Evolutionary conservation across 2,329 filamentous ascomycete genomes (phyloP).

Genomic region (Tothia fuscella): DNA sequence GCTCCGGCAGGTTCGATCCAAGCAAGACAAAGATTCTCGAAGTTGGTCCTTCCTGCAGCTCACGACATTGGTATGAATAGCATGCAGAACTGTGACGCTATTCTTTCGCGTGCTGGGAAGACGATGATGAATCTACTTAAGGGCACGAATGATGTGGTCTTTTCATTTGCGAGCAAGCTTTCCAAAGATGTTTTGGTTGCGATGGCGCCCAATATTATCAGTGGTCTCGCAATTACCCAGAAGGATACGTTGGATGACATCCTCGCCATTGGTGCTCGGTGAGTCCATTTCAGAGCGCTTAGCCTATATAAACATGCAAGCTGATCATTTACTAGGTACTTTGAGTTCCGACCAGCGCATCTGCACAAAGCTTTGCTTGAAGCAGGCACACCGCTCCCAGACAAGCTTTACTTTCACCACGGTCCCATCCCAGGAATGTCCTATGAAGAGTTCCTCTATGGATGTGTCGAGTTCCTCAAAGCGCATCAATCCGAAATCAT

Average conservation of each 20-base stretch:
- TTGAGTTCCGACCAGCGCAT: slow-evolving; percentile 40
- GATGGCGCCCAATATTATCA: slow-evolving; percentile 33
- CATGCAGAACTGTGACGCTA: slow-evolving; percentile 30
- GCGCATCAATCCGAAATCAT: slow-evolving; percentile 34
- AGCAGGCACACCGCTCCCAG: slow-evolving; percentile 25
- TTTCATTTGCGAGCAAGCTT: slow-evolving; percentile 19
- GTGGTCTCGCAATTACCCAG: slow-evolving; percentile 38
- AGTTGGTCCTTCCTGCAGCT: slow-evolving; percentile 33
- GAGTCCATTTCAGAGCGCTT: no score
- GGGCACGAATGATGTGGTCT: slow-evolving; percentile 17
- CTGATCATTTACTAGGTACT: no score
- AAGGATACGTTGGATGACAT: slow-evolving; percentile 36
- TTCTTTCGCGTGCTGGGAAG: slow-evolving; percentile 28
- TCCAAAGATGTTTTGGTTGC: slow-evolving; percentile 16
- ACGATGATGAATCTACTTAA: slow-evolving; percentile 22
- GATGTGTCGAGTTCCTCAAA: slow-evolving; percentile 30
- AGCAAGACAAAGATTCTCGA: slow-evolving; percentile 30
- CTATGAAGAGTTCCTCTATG: slow-evolving; percentile 32
- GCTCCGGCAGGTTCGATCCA: slow-evolving; percentile 29
- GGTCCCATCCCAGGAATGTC: slow-evolving; percentile 39
- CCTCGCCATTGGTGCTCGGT: slow-evolving; percentile 35
- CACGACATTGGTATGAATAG: slow-evolving; percentile 43
- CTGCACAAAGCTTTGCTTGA: slow-evolving; percentile 31
- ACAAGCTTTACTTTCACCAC: slow-evolving; percentile 40
- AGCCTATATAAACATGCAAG: no score